phyloP scores from a whole-genome alignment of 176 grass and related monocot genomes.

The Leersia perrieri region DNA sequence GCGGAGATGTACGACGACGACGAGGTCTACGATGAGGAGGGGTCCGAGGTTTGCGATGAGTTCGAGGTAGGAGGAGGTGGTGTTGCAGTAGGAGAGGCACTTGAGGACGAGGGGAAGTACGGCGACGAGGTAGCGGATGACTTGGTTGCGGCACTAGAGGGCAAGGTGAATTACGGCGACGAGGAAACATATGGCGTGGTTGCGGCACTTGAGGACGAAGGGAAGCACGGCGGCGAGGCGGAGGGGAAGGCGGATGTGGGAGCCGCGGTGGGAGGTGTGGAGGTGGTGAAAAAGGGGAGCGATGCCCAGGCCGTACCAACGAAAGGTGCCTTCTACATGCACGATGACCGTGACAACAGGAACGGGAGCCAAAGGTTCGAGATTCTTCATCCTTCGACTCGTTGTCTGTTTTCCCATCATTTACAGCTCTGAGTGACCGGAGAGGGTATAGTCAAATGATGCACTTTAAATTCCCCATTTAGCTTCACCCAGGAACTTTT shows the following conservation, averaged over 20 bases:
- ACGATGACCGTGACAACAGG: constrained; percentile 53
- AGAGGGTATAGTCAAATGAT: neutral
- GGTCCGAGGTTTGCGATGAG: constrained; percentile 31
- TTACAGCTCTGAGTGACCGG: neutral
- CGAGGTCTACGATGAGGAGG: constrained; percentile 36
- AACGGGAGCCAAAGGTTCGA: constrained; percentile 46
- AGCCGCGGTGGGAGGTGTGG: constrained; percentile 1
- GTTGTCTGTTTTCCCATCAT: neutral
- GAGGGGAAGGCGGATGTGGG: constrained; percentile 11
- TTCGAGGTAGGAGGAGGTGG: neutral
- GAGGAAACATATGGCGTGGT: neutral
- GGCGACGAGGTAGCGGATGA: neutral
- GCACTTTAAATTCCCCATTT: neutral
- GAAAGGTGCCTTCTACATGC: constrained; percentile 67
- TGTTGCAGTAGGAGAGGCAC: constrained; percentile 15
- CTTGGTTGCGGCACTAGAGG: neutral
- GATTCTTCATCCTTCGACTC: neutral
- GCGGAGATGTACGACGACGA: constrained; percentile 56
- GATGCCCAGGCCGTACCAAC: constrained; percentile 53
- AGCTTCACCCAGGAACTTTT: neutral
- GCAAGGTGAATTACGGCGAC: neutral
- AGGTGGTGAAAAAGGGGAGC: constrained; percentile 41
- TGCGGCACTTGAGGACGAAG: neutral
- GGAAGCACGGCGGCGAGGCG: neutral
- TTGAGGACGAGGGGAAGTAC: neutral